Percentiles rank a stretch among this genome's conserved stretches.
phyloP scores from a whole-genome alignment of 129 eudicot genomes.

The Ambrosia artemisiifolia region DNA sequence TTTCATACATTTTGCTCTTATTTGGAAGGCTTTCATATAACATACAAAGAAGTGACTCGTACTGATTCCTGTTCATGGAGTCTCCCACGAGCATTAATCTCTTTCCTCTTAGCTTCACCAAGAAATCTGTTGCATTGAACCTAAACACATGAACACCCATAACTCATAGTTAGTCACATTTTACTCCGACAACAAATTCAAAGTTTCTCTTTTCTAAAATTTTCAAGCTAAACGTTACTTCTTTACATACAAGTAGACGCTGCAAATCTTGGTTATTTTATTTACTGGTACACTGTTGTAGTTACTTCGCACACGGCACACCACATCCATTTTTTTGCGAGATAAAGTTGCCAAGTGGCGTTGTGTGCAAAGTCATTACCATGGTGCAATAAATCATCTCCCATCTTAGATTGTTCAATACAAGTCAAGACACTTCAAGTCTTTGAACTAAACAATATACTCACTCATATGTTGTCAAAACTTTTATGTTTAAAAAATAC shows the following conservation, averaged over 20 bases:
- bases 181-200: not conserved
- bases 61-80: constrained; percentile 95
- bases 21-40: constrained; percentile 65
- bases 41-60: constrained; percentile 87
- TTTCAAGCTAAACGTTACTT: constrained; percentile 6
- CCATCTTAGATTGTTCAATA: not conserved
- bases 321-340: not conserved
- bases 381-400: not conserved
- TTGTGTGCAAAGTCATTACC: not conserved
- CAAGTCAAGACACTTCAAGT: not conserved
- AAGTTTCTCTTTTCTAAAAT: constrained; percentile 1
- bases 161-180: constrained; percentile 6
- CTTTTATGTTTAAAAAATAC: not conserved
- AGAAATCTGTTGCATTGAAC: constrained; percentile 80
- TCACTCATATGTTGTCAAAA: not conserved
- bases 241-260: not conserved
- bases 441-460: not conserved
- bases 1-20: constrained; percentile 83
- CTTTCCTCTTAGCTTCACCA: constrained; percentile 75
- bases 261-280: not conserved
- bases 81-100: constrained; percentile 93
- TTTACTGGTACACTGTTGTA: not conserved
- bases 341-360: not conserved
- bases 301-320: not conserved
- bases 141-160: constrained; percentile 39